phyloP scores from a whole-genome alignment of 208 protist genomes.

The Angomonas deanei region DNA sequence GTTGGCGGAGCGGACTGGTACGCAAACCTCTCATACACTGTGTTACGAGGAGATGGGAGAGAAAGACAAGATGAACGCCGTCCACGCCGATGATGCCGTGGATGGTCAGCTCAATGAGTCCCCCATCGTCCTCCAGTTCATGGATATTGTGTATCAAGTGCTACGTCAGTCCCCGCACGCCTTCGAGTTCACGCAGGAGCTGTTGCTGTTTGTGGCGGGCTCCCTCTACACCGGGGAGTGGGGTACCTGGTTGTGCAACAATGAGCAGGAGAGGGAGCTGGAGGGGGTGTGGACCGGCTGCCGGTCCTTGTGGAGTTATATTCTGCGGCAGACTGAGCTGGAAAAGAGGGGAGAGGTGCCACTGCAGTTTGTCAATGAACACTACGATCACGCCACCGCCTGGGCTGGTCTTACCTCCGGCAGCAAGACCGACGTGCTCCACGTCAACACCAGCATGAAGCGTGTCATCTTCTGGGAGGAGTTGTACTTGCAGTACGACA shows the following conservation, averaged over 20 bases:
- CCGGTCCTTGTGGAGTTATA: constrained; percentile 68
- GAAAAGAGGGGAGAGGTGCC: constrained; percentile 49
- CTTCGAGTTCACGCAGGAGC: constrained; percentile 93
- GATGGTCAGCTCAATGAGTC: constrained; percentile 51
- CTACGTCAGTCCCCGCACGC: constrained; percentile 83
- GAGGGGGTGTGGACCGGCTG: constrained; percentile 67
- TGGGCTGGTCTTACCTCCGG: constrained; percentile 48
- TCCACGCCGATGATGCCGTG: not conserved
- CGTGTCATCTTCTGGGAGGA: constrained; percentile 67
- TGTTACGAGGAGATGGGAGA: constrained; percentile 26
- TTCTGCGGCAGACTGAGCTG: constrained; percentile 33
- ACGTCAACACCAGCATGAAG: constrained; percentile 64
- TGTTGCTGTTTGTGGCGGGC: constrained; percentile 85
- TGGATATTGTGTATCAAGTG: constrained; percentile 95
- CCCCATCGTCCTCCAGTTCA: constrained; percentile 94
- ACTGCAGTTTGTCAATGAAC: constrained; percentile 56
- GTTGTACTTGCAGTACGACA: constrained; percentile 40
- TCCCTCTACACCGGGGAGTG: constrained; percentile 82
- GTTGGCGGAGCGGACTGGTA: constrained; percentile 86
- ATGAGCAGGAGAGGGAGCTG: constrained; percentile 68
- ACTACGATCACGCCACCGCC: constrained; percentile 57
- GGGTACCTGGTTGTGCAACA: constrained; percentile 85
- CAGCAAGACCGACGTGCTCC: constrained; percentile 14
- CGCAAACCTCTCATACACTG: constrained; percentile 55
- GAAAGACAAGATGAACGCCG: constrained; percentile 8